These are phyloP conservation scores for Arthrobotrys megalospora DNA, from an alignment of 2,329 filamentous ascomycete genomes.

Conservation along the genomic window DNA sequence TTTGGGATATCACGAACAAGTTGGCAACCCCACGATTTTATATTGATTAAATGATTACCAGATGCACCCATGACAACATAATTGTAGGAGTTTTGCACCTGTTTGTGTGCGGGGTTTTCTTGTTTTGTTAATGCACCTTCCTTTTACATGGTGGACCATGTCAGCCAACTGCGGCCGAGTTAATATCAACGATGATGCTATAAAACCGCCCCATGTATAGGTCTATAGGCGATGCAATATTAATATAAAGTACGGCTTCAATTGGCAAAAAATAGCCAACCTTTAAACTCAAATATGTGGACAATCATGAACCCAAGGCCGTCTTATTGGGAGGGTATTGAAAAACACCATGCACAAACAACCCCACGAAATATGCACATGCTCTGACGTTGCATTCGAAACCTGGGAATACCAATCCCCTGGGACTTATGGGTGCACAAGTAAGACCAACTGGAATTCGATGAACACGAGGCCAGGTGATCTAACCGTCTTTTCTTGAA, in stretches of 20 bases:
- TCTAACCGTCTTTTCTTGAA: constrained; percentile 35
- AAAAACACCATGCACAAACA: constrained; percentile 23
- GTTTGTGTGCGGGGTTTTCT: constrained; percentile 45
- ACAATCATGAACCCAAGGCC: background rate
- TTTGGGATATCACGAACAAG: constrained; percentile 36
- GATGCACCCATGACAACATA: constrained; percentile 39
- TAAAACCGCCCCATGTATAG: constrained; percentile 38
- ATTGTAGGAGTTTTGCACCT: constrained; percentile 5
- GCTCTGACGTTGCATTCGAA: constrained; percentile 50
- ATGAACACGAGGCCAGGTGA: constrained; percentile 49
- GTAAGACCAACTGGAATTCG: constrained; percentile 27
- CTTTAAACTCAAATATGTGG: constrained; percentile 9
- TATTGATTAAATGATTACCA: constrained; percentile 47
- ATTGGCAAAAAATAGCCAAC: constrained; percentile 36
- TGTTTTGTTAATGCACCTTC: constrained; percentile 37
- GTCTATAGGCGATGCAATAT: constrained; percentile 23
- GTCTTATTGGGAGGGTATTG: constrained; percentile 11
- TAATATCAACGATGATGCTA: constrained; percentile 36
- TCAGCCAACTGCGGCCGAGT: constrained; percentile 32
- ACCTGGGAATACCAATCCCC: constrained; percentile 39
- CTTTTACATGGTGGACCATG: constrained; percentile 41
- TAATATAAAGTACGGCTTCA: constrained; percentile 39
- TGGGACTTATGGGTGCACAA: constrained; percentile 32
- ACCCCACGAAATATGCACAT: constrained; percentile 36
- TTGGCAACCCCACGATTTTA: constrained; percentile 50